phyloP scores from a whole-genome alignment of 2,329 filamentous ascomycete species.

The Arthrobotrys conoides region DNA sequence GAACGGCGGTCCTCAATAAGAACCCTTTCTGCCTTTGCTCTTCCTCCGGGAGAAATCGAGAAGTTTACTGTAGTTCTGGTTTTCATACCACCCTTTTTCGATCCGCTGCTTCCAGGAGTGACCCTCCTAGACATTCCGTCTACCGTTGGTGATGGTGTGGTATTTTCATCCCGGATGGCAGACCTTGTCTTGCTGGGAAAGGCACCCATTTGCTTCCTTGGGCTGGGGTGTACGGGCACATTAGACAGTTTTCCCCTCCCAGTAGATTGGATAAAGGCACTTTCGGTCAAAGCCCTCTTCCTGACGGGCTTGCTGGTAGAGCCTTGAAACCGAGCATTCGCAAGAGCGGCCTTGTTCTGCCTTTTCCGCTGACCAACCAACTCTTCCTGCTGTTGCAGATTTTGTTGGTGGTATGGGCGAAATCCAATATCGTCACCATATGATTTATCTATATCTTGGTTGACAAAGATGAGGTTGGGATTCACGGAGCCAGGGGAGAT shows the following conservation, averaged over 20 bases:
- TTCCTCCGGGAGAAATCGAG: slow-evolving; percentile 56
- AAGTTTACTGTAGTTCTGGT: slow-evolving; percentile 49
- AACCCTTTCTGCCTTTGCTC: slow-evolving; percentile 54
- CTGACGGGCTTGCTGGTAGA: slow-evolving; percentile 27
- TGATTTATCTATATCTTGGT: slow-evolving; percentile 27
- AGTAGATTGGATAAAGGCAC: slow-evolving; percentile 38
- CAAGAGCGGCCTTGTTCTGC: slow-evolving; percentile 32
- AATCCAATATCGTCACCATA: slow-evolving; percentile 40
- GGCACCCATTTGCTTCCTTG: slow-evolving; percentile 45
- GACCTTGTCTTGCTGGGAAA: slow-evolving; percentile 37
- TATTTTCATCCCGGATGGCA: slow-evolving; percentile 50
- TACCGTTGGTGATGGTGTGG: slow-evolving; percentile 49
- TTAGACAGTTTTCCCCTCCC: slow-evolving; percentile 25
- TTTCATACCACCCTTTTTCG: slow-evolving; percentile 23
- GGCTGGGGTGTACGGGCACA: slow-evolving; percentile 36
- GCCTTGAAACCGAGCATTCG: slow-evolving; percentile 12
- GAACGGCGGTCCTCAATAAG: slow-evolving; percentile 23
- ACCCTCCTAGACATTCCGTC: slow-evolving; percentile 40
- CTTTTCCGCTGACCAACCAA: slow-evolving; percentile 45
- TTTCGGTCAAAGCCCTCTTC: slow-evolving; percentile 57
- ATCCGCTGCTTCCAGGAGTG: slow-evolving; percentile 39
- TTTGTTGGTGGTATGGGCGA: slow-evolving; percentile 56
- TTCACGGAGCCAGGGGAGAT: slow-evolving; percentile 53
- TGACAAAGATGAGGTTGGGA: slow-evolving; percentile 54
- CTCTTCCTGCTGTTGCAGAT: slow-evolving; percentile 51